Evolutionary conservation across 345 rosid genomes (phyloP), one percentile per base, ranked within the genome.

Genomic region (Moricandia arvensis): DNA sequence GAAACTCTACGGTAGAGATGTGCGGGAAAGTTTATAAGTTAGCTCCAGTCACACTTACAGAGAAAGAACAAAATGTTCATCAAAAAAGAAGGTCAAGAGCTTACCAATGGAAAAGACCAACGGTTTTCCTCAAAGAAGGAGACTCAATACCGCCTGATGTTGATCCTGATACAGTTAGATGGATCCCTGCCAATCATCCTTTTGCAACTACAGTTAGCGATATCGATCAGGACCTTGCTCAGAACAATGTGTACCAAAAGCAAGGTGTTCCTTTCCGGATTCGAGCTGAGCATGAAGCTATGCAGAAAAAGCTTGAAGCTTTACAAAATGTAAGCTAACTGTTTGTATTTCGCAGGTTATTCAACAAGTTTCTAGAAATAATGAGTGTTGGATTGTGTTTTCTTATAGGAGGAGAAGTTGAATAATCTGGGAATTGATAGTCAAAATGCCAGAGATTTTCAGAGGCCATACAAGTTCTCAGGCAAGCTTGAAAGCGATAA

Each of bases 161-260:
- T 37, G 97, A 91, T 74, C 96, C 97, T 0, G 99, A 91, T 49
- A 88, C 93, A 0, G 75, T 95, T 72, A 84, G 99, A 82, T 95
- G 99, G 99, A 95, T 95, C 82, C 99, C 97, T 7, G 85, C 93
- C 4, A 95, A 95, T 79, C 99, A 95, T 78, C 99, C 99, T 29
- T 95, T 95, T 82, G 97, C 99, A 38, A 90, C 97, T n/a, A 91
- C 91, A 5, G 87, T 87, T 33, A 87, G 86, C 64, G 97, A 91
- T 66, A 90, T 91, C 21, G 96, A 87, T 73, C 97, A 95, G 76
- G 91, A 83, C 81, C 82, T 95, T 84, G 97, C 97, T 30, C 97
- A 95, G 75, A 87, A 67, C 69, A 94, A 91, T 86, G 97, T 94
- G 55, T 90, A 91, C 74, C 97, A 90, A 78, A 89, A 90, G 83